A percentile compares a stretch with the other conserved stretches of the same genome.
Conservation (phyloP, 2,329 filamentous ascomycete species). For the Phialemoniopsis sp. region DNA sequence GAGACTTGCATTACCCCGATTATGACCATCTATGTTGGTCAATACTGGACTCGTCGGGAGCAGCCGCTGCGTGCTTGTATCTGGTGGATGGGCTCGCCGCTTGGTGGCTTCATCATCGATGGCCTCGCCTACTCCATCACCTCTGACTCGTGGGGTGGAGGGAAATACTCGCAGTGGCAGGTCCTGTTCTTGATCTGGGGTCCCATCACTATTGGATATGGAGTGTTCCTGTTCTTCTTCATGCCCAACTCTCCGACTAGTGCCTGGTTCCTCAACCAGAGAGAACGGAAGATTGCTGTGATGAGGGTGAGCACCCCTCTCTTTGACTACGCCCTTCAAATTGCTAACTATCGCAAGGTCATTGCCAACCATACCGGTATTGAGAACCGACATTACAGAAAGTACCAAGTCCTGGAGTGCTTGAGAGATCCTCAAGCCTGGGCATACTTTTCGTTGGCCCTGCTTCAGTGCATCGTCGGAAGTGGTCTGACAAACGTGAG, state of each 20-base stretch:
- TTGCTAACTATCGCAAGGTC: too few relatives aligned
- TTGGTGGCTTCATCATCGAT: conserved; percentile 7
- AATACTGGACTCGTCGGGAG: conserved; percentile 9
- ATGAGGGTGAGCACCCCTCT: conserved; percentile 6
- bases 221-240: conserved; percentile 37
- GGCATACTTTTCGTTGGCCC: conserved; percentile 4
- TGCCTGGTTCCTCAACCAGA: conserved; percentile 42
- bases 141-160: conserved; percentile 3
- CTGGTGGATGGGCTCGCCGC: conserved; percentile 7
- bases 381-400: too few relatives aligned
- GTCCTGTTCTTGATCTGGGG: conserved; percentile 45
- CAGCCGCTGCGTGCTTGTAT: conserved; percentile 5
- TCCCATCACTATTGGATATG: conserved; percentile 34
- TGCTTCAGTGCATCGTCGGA: conserved; percentile 9
- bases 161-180: conserved; percentile 29
- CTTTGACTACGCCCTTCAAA: too few relatives aligned
- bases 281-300: conserved; percentile 24
- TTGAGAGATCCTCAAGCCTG: conserved; percentile 7
- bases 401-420: too few relatives aligned
- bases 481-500: conserved; percentile 6
- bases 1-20: conserved; percentile 8
- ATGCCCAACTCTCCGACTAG: conserved; percentile 41
- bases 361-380: conserved; percentile 3
- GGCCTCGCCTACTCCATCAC: conserved; percentile 6
- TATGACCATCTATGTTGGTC: conserved; percentile 5